A percentile compares a stretch with the other conserved stretches of the same genome.
These are phyloP conservation scores for Rhodotorula sp. DNA, from an alignment of 1,284 basidiomycete species.

Conservation along the genomic window DNA sequence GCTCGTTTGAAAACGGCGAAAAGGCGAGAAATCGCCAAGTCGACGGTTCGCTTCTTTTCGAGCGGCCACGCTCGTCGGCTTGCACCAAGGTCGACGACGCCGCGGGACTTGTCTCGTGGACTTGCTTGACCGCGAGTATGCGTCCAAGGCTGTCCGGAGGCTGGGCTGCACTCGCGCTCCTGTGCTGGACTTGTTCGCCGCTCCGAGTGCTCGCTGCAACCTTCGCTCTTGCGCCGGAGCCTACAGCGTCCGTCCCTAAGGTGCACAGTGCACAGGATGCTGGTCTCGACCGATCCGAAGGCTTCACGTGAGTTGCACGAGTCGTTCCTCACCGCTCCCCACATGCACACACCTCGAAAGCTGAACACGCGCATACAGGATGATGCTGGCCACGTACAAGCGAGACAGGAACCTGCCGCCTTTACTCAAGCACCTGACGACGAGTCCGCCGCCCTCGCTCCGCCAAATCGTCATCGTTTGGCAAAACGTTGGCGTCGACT, in stretches of 20 bases:
- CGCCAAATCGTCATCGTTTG: constrained; percentile 40
- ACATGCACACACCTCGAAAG: not conserved
- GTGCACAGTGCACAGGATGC: not conserved
- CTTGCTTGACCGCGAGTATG: too few relatives aligned
- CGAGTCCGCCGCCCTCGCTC: constrained; percentile 31
- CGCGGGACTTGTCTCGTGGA: too few relatives aligned
- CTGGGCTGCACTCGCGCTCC: not conserved
- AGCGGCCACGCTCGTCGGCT: too few relatives aligned
- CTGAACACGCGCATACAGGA: constrained; percentile 16
- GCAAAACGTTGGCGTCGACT: constrained; percentile 35
- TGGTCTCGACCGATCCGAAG: constrained; percentile 18
- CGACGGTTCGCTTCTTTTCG: too few relatives aligned
- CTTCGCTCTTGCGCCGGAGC: not conserved
- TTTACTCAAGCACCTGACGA: constrained; percentile 34
- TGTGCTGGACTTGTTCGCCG: not conserved
- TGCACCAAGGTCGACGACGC: too few relatives aligned
- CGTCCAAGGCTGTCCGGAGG: too few relatives aligned
- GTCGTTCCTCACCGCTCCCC: not conserved
- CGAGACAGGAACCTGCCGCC: constrained; percentile 28
- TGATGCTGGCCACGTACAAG: constrained; percentile 42
- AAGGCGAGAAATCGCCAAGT: too few relatives aligned
- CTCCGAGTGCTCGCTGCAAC: constrained; percentile 5
- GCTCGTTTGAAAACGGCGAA: too few relatives aligned
- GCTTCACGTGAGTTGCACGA: constrained; percentile 24
- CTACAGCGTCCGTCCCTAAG: not conserved